Evolutionary conservation across 306 rosid species (phyloP).

Genomic region (Abrus pulchellus): DNA sequence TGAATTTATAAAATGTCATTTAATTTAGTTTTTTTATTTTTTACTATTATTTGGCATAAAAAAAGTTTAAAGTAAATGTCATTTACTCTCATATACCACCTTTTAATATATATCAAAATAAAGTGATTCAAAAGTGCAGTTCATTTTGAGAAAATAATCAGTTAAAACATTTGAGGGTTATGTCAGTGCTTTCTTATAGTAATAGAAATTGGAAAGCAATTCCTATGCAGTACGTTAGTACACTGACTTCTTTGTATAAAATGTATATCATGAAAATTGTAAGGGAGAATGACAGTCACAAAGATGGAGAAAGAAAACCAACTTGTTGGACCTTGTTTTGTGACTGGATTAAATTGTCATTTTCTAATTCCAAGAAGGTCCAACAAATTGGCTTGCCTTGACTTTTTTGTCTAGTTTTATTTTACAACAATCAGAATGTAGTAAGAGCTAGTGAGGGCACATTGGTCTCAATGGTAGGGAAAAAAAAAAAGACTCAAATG

Average conservation of each 20-base stretch:
- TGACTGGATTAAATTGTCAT: constrained; percentile 16
- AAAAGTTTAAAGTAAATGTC: too few relatives aligned
- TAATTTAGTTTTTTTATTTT: too few relatives aligned
- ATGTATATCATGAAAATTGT: not conserved
- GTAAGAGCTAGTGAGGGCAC: not conserved
- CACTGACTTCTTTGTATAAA: constrained; percentile 20
- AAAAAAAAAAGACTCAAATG: constrained; percentile 25
- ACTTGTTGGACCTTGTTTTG: constrained; percentile 16
- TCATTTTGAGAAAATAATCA: not conserved
- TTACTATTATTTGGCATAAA: too few relatives aligned
- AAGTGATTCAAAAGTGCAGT: not conserved
- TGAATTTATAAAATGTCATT: too few relatives aligned
- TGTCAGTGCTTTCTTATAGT: not conserved
- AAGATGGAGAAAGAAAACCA: constrained; percentile 16
- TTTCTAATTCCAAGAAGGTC: constrained; percentile 18
- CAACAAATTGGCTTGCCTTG: constrained; percentile 21
- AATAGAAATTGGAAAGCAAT: constrained; percentile 7
- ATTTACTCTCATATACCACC: too few relatives aligned
- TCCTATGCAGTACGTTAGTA: not conserved
- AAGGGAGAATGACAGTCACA: not conserved
- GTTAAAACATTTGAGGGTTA: not conserved
- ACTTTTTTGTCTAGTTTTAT: constrained; percentile 21
- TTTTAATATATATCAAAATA: constrained; percentile 5
- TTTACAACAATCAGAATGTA: constrained; percentile 42
- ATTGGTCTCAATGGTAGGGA: constrained; percentile 12